Evolutionary conservation across 2,329 filamentous ascomycete genomes (phyloP).

Genomic region (Claviceps cyperi): DNA sequence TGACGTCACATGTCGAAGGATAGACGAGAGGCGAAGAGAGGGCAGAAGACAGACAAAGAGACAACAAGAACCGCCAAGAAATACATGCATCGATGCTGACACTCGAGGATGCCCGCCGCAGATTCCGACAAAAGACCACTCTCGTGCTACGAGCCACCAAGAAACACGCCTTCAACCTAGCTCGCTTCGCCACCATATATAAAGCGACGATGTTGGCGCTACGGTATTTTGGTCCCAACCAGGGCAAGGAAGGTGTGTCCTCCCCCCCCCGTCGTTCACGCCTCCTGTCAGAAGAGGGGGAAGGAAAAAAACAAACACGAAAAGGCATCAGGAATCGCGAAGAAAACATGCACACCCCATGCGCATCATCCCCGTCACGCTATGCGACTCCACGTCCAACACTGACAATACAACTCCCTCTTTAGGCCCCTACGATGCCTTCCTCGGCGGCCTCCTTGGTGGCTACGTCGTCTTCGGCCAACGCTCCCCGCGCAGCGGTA

Average conservation of each 20-base stretch:
- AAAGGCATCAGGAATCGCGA: background rate
- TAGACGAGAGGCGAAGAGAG: background rate
- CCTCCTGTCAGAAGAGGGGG: background rate
- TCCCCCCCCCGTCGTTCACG: too few relatives aligned
- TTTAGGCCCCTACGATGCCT: slow-evolving; percentile 59
- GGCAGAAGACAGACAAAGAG: background rate
- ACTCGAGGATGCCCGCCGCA: slow-evolving; percentile 9
- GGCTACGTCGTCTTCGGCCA: slow-evolving; percentile 86
- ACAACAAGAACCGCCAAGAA: background rate
- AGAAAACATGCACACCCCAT: background rate
- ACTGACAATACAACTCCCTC: background rate
- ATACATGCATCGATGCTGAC: too few relatives aligned
- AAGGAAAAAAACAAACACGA: background rate
- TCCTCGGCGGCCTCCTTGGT: slow-evolving; percentile 74
- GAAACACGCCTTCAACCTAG: slow-evolving; percentile 83
- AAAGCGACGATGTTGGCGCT: slow-evolving; percentile 69
- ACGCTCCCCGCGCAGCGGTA: slow-evolving; percentile 45
- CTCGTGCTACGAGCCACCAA: slow-evolving; percentile 76
- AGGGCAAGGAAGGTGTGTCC: slow-evolving; percentile 40
- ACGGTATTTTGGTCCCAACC: slow-evolving; percentile 42
- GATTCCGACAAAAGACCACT: slow-evolving; percentile 58
- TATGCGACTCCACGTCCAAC: background rate
- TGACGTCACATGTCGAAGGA: background rate
- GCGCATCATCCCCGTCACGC: background rate
- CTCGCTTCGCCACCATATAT: slow-evolving; percentile 82